A percentile compares a stretch with the other conserved stretches of the same genome.
phyloP scores from a whole-genome alignment of 176 grass and related monocot species.

The Eragrostis curvula region DNA sequence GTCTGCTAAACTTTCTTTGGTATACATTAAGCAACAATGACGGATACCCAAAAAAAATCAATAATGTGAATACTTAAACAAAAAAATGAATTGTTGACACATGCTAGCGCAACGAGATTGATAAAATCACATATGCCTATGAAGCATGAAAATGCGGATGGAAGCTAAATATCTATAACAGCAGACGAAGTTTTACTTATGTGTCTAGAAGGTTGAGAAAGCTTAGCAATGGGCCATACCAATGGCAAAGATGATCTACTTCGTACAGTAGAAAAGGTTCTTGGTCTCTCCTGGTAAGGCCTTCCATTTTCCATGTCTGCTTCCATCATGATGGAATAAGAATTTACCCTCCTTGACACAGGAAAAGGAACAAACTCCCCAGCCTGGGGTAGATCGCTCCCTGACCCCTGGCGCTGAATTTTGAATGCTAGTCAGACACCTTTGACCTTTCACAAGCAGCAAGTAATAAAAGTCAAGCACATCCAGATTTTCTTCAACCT shows the following conservation, averaged over 20 bases:
- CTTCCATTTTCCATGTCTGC: slow-evolving; percentile 87
- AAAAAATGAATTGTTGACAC: slow-evolving; percentile 22
- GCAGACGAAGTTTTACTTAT: background rate
- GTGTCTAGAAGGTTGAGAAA: slow-evolving; percentile 23
- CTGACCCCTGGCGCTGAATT: slow-evolving; percentile 81
- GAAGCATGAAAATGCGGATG: slow-evolving; percentile 6
- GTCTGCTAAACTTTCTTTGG: background rate
- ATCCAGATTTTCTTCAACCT: slow-evolving; percentile 35
- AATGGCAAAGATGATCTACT: slow-evolving; percentile 78
- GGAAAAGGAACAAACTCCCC: slow-evolving; percentile 92
- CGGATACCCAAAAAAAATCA: background rate
- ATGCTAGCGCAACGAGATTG: slow-evolving; percentile 14
- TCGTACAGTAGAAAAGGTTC: slow-evolving; percentile 79
- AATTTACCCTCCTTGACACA: slow-evolving; percentile 65
- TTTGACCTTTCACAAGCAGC: slow-evolving; percentile 39
- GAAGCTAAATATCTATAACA: slow-evolving; percentile 7
- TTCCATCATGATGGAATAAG: slow-evolving; percentile 84
- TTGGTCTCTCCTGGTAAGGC: slow-evolving; percentile 72
- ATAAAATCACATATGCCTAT: background rate
- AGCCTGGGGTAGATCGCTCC: slow-evolving; percentile 75
- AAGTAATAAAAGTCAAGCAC: slow-evolving; percentile 25
- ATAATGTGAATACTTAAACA: slow-evolving; percentile 14
- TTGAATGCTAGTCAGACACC: slow-evolving; percentile 47
- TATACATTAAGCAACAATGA: slow-evolving; percentile 6
- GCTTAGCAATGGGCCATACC: slow-evolving; percentile 52